Conservation (phyloP, 257 asterid species). For the Salvia splendens region DNA sequence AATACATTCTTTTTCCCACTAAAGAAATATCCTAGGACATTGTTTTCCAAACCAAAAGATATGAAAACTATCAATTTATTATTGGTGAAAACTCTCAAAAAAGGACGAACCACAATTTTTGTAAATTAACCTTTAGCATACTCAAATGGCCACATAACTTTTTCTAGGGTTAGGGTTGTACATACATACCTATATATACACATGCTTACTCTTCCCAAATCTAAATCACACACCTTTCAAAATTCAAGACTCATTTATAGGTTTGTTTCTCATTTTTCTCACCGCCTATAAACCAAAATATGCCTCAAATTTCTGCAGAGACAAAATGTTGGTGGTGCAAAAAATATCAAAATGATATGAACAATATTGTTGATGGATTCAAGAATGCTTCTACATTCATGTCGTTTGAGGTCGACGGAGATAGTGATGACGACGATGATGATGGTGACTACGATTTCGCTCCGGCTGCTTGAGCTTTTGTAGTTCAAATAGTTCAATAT, state of each 20-base stretch:
- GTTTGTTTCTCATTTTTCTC: background rate
- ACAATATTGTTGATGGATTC: background rate
- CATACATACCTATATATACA: background rate
- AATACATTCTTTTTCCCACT: too few relatives aligned
- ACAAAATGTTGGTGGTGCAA: conserved; percentile 3
- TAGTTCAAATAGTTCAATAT: background rate
- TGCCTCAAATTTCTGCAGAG: background rate
- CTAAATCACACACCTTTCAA: background rate
- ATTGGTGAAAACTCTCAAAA: too few relatives aligned
- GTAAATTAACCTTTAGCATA: background rate
- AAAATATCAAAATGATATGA: background rate
- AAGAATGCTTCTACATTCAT: too few relatives aligned
- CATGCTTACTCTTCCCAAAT: background rate
- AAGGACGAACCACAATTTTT: too few relatives aligned
- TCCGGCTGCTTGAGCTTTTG: conserved; percentile 24
- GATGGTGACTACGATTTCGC: conserved; percentile 31
- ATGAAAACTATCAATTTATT: too few relatives aligned
- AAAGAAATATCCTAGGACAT: too few relatives aligned
- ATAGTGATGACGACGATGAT: conserved; percentile 22
- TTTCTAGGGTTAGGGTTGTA: conserved; percentile 16
- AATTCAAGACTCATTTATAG: background rate
- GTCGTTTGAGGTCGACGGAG: background rate
- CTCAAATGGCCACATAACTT: background rate
- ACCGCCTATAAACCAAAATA: background rate
- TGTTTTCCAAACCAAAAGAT: too few relatives aligned